Percentiles rank a stretch among this genome's conserved stretches.
Conservation (phyloP, 768 basidiomycete species). For the Hortiboletus campestris region DNA sequence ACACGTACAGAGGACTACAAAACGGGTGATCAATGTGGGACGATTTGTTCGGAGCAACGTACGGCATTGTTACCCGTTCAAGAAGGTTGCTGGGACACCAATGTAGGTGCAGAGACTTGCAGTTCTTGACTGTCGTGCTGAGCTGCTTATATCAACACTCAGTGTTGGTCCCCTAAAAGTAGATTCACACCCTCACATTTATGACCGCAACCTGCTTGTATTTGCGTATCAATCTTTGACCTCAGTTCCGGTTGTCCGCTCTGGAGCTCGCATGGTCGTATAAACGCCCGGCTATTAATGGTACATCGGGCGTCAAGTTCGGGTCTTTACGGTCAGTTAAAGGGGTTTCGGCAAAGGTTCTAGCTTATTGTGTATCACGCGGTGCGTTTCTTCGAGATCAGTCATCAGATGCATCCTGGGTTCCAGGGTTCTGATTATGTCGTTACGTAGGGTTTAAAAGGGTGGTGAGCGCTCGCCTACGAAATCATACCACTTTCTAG, state of each 20-base stretch:
- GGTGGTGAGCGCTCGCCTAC: background rate
- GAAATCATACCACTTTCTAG: background rate
- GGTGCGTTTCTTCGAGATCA: background rate
- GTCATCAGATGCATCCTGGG: background rate
- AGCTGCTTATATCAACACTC: background rate
- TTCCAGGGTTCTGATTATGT: background rate
- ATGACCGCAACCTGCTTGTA: no score
- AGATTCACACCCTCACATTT: no score
- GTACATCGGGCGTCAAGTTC: no score
- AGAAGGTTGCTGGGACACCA: background rate
- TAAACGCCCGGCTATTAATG: no score
- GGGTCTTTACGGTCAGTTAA: no score
- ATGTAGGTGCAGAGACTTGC: background rate
- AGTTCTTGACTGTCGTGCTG: background rate
- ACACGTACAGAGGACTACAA: background rate
- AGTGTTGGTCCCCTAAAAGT: no score
- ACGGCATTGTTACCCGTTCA: no score
- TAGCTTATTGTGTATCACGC: background rate
- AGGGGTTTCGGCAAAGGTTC: background rate
- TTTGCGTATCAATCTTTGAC: no score
- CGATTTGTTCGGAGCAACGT: background rate
- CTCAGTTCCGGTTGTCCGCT: no score
- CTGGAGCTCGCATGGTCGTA: no score
- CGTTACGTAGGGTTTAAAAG: constrained; percentile 13
- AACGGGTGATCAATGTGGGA: background rate